Evolutionary conservation across 805 yeast species (phyloP).

Genomic region (Hanseniaspora lachancei): DNA sequence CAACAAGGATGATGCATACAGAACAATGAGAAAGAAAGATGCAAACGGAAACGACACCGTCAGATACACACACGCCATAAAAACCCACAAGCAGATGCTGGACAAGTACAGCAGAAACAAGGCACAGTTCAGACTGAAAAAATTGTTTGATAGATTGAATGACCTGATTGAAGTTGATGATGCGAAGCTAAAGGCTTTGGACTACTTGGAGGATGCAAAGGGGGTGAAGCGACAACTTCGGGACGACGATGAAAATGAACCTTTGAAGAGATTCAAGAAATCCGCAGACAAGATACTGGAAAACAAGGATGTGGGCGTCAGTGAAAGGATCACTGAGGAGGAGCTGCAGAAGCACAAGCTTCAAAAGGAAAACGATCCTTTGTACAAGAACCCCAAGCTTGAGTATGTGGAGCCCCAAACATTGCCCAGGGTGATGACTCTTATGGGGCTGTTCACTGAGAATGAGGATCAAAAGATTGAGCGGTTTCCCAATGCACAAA

Average conservation of each 20-base stretch:
- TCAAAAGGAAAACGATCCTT: slow-evolving; percentile 40
- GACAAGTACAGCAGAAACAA: slow-evolving; percentile 20
- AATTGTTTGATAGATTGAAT: slow-evolving; percentile 13
- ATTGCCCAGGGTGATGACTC: slow-evolving; percentile 50
- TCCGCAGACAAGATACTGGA: slow-evolving; percentile 11
- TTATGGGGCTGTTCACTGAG: slow-evolving; percentile 54
- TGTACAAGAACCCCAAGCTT: slow-evolving; percentile 56
- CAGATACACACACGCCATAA: slow-evolving; percentile 18
- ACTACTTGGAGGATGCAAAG: neutral
- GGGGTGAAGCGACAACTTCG: slow-evolving; percentile 13
- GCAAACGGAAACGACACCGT: slow-evolving; percentile 21
- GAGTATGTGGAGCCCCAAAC: slow-evolving; percentile 63
- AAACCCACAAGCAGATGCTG: slow-evolving; percentile 17
- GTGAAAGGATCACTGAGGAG: slow-evolving; percentile 17
- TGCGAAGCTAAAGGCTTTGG: slow-evolving; percentile 5
- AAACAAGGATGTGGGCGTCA: neutral
- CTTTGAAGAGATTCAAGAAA: slow-evolving; percentile 17
- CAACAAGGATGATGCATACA: slow-evolving; percentile 18
- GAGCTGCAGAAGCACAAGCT: slow-evolving; percentile 15
- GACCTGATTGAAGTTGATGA: slow-evolving; percentile 14
- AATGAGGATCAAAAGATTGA: slow-evolving; percentile 19
- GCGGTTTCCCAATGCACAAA: slow-evolving; percentile 7
- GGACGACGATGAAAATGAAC: slow-evolving; percentile 12
- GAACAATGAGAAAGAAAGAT: slow-evolving; percentile 23
- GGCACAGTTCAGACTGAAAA: slow-evolving; percentile 15